Evolutionary conservation across 129 eudicot genomes (phyloP).

Genomic region (Chrysanthemum makinoi): DNA sequence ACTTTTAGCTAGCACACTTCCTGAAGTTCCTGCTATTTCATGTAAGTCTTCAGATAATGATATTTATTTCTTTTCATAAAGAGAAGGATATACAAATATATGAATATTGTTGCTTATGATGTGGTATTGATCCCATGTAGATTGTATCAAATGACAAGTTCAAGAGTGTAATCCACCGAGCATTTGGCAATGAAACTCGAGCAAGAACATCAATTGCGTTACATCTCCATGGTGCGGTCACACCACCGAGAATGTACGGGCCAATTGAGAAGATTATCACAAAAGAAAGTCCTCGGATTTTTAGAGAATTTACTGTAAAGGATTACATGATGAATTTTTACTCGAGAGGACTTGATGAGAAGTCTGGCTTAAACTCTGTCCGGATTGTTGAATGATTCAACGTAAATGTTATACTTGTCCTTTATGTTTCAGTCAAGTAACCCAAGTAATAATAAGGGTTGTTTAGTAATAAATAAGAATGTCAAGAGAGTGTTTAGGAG

Average conservation of each 20-base stretch:
- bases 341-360: slow-evolving; percentile 25
- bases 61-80: not conserved
- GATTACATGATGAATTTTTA: slow-evolving; percentile 29
- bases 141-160: slow-evolving; percentile 50
- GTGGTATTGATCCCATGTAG: slow-evolving; percentile 26
- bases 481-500: too few species aligned
- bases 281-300: slow-evolving; percentile 43
- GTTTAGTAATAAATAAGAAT: too few species aligned
- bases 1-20: not conserved
- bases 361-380: slow-evolving; percentile 25
- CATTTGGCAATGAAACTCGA: slow-evolving; percentile 31
- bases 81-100: too few species aligned
- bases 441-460: too few species aligned
- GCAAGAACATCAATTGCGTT: slow-evolving; percentile 49
- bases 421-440: too few species aligned
- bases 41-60: not conserved
- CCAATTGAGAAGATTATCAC: slow-evolving; percentile 52
- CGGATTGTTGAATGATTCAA: too few species aligned
- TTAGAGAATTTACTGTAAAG: slow-evolving; percentile 28
- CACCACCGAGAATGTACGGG: slow-evolving; percentile 26
- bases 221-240: slow-evolving; percentile 1
- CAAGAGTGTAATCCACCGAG: slow-evolving; percentile 50
- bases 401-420: too few species aligned
- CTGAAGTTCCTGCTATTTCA: not conserved
- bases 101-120: not conserved